Evolutionary conservation across 352 stramenopile species (phyloP), one percentile per base, ranked within the genome.

Genomic region (Globisporangium rhizosaccharum): DNA sequence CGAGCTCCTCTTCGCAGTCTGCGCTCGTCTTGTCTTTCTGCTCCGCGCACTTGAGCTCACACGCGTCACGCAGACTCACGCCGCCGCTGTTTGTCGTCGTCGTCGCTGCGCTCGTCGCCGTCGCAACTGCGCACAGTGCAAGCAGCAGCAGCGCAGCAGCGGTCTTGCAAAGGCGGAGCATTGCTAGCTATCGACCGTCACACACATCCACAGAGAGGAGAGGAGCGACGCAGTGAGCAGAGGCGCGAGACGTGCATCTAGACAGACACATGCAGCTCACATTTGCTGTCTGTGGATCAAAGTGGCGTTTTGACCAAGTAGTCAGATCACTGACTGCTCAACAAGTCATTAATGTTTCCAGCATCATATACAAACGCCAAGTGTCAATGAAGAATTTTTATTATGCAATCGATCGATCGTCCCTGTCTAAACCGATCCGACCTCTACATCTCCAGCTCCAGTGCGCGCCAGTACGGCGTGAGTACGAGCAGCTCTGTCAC

Each of bases 1-100:
- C 47, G 33, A 59, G 80, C 76, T 30, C 53, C 85, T 90, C 59
- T 86, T 86, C 68, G 63, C 86, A 25, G 70, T 71, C 23, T 77
- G 82, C 5, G 78, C 74, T 0, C 69, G 78, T 14, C 73, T 64
- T n/a, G 82, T 79, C 3, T 72, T 76, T 11, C 65, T 87, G n/a
- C 57, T 92, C 42, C 41, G 65, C 57, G 79, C 67, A n/a, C 77
- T 86, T 53, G 67, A 75, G 44, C 28, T 48, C 50, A 45, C 58
- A 63, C 17, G 48, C 56, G 56, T 10, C 48, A 25, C 56, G 56
- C 23, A 56, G 56, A 42, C 51, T 92, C 66, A 77, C 28, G 53
- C 12, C 20, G 51, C 26, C 23, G 20, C 9, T 9, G 36, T 37
- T 20, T 42, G 28, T n/a, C 39, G 44, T 14, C 17, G 28, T 3